Evolutionary conservation across 2,329 filamentous ascomycete genomes (phyloP), one percentile per base, ranked within the genome.

Genomic region (Aureobasidium pullulans): DNA sequence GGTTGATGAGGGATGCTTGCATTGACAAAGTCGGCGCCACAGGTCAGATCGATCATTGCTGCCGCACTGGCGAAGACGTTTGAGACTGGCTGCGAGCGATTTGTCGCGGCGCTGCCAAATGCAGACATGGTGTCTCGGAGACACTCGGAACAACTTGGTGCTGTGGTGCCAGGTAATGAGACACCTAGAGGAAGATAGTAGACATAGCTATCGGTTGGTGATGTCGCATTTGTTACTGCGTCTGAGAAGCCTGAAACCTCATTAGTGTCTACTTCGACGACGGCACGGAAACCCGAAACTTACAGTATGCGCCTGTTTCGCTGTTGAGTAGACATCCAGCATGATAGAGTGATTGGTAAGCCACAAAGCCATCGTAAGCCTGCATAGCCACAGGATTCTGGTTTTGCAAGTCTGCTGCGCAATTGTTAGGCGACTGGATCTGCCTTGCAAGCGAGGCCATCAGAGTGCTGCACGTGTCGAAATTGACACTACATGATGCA

Each of bases 111-210:
- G 0, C 81, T 74, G 57, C 88, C 84, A 72, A 88, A 96, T 16
- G 96, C 82, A 29, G 80, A 79, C 90, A 97, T 96, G 4, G 89
- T 93, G 62, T 89, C 79, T 68, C 86, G 79, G 44, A 94, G 78
- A 71, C 94, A 97, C 42, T 76, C 75, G 66, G 83, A 86, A 76
- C 94, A 99, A 1, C 76, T 84, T 0, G 91, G 89, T n/a, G 79
- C 77, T 29, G 85, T 83, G 23, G 81, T 81, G 13, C 77, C 79
- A 0, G 89, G 89, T 11, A 96, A 76, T 0, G 79, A 73, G 42
- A 85, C 80, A 61, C 94, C 94, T 59, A 96, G 80, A 0, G 92
- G 89, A 3, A 97, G 77, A 67, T 88, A 93, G 75, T 96, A 99
- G 37, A 94, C 81, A 68, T 92, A 93, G 36, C 84, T 81, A 70